These are phyloP conservation scores for Pseudonitzschia multiseries DNA, from an alignment of 108 stramenopile species.

Conservation along the genomic window DNA sequence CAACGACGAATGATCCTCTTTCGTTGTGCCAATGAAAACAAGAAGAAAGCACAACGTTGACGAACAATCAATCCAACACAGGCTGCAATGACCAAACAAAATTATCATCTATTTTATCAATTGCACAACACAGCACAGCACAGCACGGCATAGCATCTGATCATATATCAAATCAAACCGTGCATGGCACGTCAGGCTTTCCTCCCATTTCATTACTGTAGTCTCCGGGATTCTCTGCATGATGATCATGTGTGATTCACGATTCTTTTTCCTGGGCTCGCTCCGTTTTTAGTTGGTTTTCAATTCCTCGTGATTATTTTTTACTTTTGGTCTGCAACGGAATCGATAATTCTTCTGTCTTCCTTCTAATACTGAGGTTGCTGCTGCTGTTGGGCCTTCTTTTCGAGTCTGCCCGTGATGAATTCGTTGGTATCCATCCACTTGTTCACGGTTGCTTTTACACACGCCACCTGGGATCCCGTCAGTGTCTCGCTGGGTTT, in stretches of 20 bases:
- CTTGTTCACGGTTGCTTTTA: slow-evolving; percentile 71
- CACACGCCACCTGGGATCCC: slow-evolving; percentile 71
- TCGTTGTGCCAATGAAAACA: not conserved
- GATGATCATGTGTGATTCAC: too few relatives aligned
- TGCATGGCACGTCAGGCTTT: too few relatives aligned
- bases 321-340: not conserved
- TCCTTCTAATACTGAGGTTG: slow-evolving; percentile 34
- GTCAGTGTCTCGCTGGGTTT: slow-evolving; percentile 53
- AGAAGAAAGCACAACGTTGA: not conserved
- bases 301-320: not conserved
- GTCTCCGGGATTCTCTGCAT: too few relatives aligned
- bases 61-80: not conserved
- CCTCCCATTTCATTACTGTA: too few relatives aligned
- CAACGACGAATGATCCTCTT: too few relatives aligned
- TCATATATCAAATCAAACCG: not conserved
- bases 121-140: too few relatives aligned
- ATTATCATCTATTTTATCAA: not conserved
- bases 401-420: slow-evolving; percentile 72
- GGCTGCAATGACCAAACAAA: not conserved
- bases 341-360: not conserved
- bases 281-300: too few relatives aligned
- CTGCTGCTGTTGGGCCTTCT: slow-evolving; percentile 49
- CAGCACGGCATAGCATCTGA: not conserved
- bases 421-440: slow-evolving; percentile 89
- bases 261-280: too few relatives aligned